These are phyloP conservation scores for Stagonosporopsis cucurbitacearum DNA, from an alignment of 2,329 filamentous ascomycete species.

Conservation along the genomic window DNA sequence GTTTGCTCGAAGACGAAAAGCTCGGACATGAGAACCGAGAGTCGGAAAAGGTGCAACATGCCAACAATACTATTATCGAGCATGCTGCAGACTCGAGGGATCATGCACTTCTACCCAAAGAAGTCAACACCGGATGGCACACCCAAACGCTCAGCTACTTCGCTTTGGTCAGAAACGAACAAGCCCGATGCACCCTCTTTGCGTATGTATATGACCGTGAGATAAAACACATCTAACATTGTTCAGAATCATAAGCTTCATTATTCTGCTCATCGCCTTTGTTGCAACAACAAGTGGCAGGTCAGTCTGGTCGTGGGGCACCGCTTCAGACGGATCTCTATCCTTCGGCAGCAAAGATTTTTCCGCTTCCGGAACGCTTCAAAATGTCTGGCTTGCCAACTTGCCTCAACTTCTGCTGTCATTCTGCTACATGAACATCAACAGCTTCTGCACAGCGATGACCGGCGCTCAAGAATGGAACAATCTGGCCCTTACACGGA, in stretches of 20 bases:
- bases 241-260: neutral
- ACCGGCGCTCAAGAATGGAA: slow-evolving; percentile 56
- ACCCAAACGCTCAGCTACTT: neutral
- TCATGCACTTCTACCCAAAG: neutral
- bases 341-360: slow-evolving; percentile 1
- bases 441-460: slow-evolving; percentile 56
- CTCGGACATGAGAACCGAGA: neutral
- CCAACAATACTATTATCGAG: no score
- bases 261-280: neutral
- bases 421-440: slow-evolving; percentile 55
- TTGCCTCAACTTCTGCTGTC: slow-evolving; percentile 56
- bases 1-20: neutral
- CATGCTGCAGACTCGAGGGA: neutral
- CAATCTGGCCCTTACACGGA: slow-evolving; percentile 41
- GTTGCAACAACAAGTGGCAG: neutral
- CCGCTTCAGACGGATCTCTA: slow-evolving; percentile 13
- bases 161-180: neutral
- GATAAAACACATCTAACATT: neutral
- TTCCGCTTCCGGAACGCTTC: slow-evolving; percentile 12
- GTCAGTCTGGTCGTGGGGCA: slow-evolving; percentile 12
- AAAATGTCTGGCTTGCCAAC: slow-evolving; percentile 51
- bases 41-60: no score
- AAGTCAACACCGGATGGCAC: neutral
- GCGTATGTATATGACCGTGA: neutral
- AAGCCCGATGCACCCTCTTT: neutral